These are phyloP conservation scores for Penicillium antarcticum DNA, from an alignment of 495 filamentous ascomycete genomes.

Conservation along the genomic window DNA sequence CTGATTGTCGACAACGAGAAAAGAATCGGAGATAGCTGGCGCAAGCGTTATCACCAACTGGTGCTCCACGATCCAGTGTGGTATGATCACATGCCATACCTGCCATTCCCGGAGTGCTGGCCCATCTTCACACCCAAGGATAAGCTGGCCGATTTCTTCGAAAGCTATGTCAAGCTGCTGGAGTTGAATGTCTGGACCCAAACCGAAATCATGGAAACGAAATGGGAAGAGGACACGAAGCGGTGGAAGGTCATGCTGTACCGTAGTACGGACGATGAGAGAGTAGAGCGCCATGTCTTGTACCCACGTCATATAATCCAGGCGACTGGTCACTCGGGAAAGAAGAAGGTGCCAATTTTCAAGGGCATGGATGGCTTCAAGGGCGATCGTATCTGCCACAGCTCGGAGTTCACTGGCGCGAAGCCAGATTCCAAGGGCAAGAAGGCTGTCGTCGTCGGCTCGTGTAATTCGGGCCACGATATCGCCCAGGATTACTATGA, in stretches of 20 bases:
- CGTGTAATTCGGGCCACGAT: conserved; percentile 78
- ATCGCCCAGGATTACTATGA: conserved; percentile 82
- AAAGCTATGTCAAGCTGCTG: conserved; percentile 66
- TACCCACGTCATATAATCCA: conserved; percentile 67
- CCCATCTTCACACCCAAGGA: conserved; percentile 73
- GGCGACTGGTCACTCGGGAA: conserved; percentile 70
- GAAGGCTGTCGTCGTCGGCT: conserved; percentile 73
- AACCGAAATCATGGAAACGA: conserved; percentile 47
- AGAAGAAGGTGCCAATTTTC: conserved; percentile 62
- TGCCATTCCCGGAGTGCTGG: conserved; percentile 67
- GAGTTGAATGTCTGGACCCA: conserved; percentile 76
- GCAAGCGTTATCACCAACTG: conserved; percentile 57
- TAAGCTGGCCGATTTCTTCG: conserved; percentile 77
- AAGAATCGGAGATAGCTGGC: conserved; percentile 74
- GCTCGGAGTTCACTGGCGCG: conserved; percentile 63
- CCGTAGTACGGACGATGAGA: conserved; percentile 47
- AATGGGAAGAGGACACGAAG: conserved; percentile 52
- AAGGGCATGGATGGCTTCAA: conserved; percentile 59
- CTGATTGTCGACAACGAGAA: conserved; percentile 66
- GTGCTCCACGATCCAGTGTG: conserved; percentile 76
- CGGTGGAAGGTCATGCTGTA: conserved; percentile 61
- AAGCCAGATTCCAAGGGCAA: conserved; percentile 48
- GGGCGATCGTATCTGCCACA: conserved; percentile 58
- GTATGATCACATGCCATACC: conserved; percentile 74
- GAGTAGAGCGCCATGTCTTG: conserved; percentile 51